Base-by-base conservation (phyloP, 352 stramenopile species). In the Phytophthora sp. region DNA sequence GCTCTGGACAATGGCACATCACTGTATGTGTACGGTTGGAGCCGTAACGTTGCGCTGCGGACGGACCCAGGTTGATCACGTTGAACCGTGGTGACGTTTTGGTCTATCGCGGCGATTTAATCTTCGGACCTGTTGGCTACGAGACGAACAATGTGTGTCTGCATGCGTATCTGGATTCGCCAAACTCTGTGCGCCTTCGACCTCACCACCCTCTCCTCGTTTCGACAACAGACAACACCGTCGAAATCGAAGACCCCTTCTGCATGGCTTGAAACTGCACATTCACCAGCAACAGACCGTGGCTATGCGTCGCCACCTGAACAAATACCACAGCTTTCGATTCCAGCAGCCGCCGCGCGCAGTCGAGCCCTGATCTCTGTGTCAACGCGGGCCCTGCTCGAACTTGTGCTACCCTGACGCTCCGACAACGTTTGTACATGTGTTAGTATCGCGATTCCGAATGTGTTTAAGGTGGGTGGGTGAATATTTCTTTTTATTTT, bases 1-100 rank as follows among this genome's bases (percentile, higher is more conserved):
- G 51, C 37, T 5, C 30, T 21, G 15, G 15, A 59, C 2, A 11
- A 51, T 10, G 38, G 28, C 18, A 49, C 50, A 1, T 39, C 2
- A 10, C 26, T 58, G 15, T 58, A 48, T 17, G 50, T 5, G 12
- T 58, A 32, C 38, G 51, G 38, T 1, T 59, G 51, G 37, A 50
- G 51, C 39, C n/a, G 26, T 6, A 13, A 24, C 9, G 15, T 26
- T 5, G 51, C 51, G 3, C 7, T 50, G 2, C n/a, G 20, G 12
- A 51, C 51, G 1, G 23, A 39, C 10, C 13, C 5, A 6, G 34
- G 10, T 4, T 43, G 3, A 51, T 59, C 30, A 11, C 30, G 21
- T 13, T 59, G 1, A 42, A 34, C 38, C 38, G 42, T 6, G 51
- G 38, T 4, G 38, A 59, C 13, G 10, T 59, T 12, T 13, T 58